Conservation (phyloP, 441 rosid genomes). For the Oxalis stricta region DNA sequence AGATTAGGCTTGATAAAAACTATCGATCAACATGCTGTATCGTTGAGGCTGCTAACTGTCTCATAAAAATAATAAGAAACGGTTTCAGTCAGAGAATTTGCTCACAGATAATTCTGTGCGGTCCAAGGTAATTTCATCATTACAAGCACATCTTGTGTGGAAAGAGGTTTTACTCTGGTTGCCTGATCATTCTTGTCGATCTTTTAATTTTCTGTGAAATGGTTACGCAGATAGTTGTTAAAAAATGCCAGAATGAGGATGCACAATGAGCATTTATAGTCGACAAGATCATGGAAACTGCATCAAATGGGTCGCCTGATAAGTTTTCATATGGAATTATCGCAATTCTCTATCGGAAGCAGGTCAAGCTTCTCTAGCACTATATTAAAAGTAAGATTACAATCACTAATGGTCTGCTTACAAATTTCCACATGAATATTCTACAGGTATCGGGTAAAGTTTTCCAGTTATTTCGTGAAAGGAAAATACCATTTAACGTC, state of each 20-base stretch:
- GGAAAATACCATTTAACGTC: constrained; percentile 86
- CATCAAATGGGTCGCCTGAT: constrained; percentile 26
- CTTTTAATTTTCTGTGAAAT: constrained; percentile 11
- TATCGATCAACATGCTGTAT: constrained; percentile 80
- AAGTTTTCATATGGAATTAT: constrained; percentile 51
- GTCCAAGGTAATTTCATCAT: constrained; percentile 52
- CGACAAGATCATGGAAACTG: constrained; percentile 74
- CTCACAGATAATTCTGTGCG: constrained; percentile 74
- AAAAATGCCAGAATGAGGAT: constrained; percentile 76
- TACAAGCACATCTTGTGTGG: background rate
- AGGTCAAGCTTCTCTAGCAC: constrained; percentile 40
- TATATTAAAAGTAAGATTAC: constrained; percentile 6
- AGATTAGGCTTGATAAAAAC: constrained; percentile 77
- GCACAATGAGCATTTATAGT: constrained; percentile 81
- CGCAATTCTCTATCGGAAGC: constrained; percentile 90
- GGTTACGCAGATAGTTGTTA: constrained; percentile 47
- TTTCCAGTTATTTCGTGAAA: constrained; percentile 72
- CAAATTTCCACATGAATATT: constrained; percentile 12
- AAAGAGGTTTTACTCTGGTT: background rate
- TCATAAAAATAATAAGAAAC: constrained; percentile 61
- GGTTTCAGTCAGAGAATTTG: constrained; percentile 52
- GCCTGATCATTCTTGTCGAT: background rate
- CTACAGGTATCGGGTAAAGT: constrained; percentile 73
- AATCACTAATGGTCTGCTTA: constrained; percentile 3
- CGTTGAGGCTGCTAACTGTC: constrained; percentile 87